Conservation (phyloP, 2,329 filamentous ascomycete species). For the Monilinia fructigena region DNA sequence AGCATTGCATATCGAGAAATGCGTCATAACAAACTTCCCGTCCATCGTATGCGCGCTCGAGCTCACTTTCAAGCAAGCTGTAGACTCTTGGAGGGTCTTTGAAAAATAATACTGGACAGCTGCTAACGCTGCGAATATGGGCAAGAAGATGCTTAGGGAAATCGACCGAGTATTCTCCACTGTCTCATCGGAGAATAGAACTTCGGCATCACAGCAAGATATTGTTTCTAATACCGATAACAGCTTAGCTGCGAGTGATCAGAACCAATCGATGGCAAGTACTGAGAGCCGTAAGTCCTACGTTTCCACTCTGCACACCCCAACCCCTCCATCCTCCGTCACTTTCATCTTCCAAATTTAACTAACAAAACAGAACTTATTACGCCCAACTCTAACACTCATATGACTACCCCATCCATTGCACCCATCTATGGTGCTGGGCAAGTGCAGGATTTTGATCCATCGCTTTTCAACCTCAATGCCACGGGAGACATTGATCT, state of each 20-base stretch:
- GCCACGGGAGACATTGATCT: slow-evolving; percentile 28
- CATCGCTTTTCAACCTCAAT: slow-evolving; percentile 28
- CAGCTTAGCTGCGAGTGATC: background rate
- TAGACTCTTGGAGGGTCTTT: slow-evolving; percentile 51
- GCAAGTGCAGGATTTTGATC: slow-evolving; percentile 27
- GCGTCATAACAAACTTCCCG: slow-evolving; percentile 58
- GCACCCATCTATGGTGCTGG: background rate
- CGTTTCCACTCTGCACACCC: background rate
- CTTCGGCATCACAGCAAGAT: slow-evolving; percentile 4
- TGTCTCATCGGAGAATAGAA: slow-evolving; percentile 17
- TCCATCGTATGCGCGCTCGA: slow-evolving; percentile 57
- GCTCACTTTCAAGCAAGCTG: slow-evolving; percentile 55
- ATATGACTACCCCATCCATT: background rate
- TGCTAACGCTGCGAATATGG: slow-evolving; percentile 42
- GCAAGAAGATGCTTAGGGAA: slow-evolving; percentile 31
- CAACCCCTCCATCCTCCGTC: background rate
- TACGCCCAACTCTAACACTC: background rate
- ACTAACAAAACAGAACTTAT: background rate
- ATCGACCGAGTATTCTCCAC: slow-evolving; percentile 33
- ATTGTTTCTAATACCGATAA: background rate
- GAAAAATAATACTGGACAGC: slow-evolving; percentile 57
- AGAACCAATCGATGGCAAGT: background rate
- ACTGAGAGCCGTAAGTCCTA: slow-evolving; percentile 2
- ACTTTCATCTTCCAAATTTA: background rate
- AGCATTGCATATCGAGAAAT: slow-evolving; percentile 64